Conservation (phyloP, 2,329 filamentous ascomycete genomes). For the Paradendryphiella salina region DNA sequence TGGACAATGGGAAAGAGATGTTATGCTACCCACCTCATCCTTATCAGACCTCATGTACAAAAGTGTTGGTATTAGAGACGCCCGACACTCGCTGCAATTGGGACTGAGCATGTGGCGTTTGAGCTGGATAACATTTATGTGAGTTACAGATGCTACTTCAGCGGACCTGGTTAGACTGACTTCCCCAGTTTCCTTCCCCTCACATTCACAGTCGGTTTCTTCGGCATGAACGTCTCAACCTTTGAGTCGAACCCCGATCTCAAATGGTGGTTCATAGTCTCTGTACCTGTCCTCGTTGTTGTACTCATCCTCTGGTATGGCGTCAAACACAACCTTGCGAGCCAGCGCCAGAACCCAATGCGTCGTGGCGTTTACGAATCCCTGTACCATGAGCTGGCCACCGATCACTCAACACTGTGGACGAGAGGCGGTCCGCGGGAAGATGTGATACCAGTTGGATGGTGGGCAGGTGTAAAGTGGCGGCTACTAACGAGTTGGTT, state of each 20-base stretch:
- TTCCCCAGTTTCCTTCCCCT: conserved; percentile 58
- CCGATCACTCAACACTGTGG: conserved; percentile 54
- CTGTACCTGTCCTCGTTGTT: conserved; percentile 52
- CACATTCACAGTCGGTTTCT: conserved; percentile 55
- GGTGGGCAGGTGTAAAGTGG: conserved; percentile 53
- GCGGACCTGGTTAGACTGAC: neutral
- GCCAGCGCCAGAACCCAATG: conserved; percentile 50
- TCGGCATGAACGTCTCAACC: conserved; percentile 57
- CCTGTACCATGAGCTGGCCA: conserved; percentile 54
- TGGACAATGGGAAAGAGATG: conserved; percentile 54
- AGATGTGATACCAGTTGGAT: conserved; percentile 47
- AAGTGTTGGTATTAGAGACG: conserved; percentile 57
- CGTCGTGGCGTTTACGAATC: conserved; percentile 56
- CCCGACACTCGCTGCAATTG: conserved; percentile 54
- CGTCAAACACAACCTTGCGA: conserved; percentile 52
- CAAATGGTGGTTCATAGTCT: conserved; percentile 52
- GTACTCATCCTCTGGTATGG: conserved; percentile 54
- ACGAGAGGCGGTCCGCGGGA: conserved; percentile 52
- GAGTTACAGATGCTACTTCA: neutral
- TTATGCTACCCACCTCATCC: conserved; percentile 56
- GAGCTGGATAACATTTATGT: conserved; percentile 72
- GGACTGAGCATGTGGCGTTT: conserved; percentile 59
- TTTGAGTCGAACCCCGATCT: conserved; percentile 38
- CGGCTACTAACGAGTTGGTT: conserved; percentile 54
- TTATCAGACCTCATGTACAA: conserved; percentile 58